Evolutionary conservation across 352 stramenopile genomes (phyloP).

Genomic region (Globisporangium viniferum): DNA sequence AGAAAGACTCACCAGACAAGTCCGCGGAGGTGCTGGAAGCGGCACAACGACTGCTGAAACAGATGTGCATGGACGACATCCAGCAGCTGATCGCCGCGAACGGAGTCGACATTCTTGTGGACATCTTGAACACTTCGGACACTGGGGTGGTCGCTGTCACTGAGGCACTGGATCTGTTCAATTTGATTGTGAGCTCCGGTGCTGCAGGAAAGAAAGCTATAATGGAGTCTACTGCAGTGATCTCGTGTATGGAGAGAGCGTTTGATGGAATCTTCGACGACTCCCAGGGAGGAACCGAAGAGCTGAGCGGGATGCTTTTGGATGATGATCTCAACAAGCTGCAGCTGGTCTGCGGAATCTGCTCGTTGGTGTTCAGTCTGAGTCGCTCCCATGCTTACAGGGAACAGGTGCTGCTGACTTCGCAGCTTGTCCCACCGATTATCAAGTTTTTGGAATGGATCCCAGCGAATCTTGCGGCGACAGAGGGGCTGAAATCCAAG

Average conservation of each 20-base stretch:
- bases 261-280: conserved; percentile 24
- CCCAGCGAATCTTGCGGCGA: conserved; percentile 35
- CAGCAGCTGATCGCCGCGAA: conserved; percentile 58
- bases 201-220: conserved; percentile 39
- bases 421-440: conserved; percentile 8
- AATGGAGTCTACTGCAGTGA: conserved; percentile 44
- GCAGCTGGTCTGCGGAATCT: conserved; percentile 49
- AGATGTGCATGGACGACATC: conserved; percentile 63
- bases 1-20: conserved; percentile 26
- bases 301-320: conserved; percentile 18
- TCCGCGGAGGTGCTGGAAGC: conserved; percentile 27
- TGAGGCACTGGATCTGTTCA: conserved; percentile 60
- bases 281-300: conserved; percentile 13
- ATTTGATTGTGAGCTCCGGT: conserved; percentile 52
- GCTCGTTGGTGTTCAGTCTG: conserved; percentile 51
- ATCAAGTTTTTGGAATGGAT: conserved; percentile 33
- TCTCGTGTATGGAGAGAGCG: conserved; percentile 37
- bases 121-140: conserved; percentile 18
- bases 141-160: conserved; percentile 28
- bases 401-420: conserved; percentile 47
- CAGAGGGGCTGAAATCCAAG: conserved; percentile 26
- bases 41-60: conserved; percentile 44
- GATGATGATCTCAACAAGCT: conserved; percentile 34
- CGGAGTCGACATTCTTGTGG: conserved; percentile 59
- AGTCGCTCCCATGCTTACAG: conserved; percentile 29